A percentile compares a stretch with the other conserved stretches of the same genome.
phyloP scores from a whole-genome alignment of 768 basidiomycete genomes.

The Trichaptum fuscoviolaceum region DNA sequence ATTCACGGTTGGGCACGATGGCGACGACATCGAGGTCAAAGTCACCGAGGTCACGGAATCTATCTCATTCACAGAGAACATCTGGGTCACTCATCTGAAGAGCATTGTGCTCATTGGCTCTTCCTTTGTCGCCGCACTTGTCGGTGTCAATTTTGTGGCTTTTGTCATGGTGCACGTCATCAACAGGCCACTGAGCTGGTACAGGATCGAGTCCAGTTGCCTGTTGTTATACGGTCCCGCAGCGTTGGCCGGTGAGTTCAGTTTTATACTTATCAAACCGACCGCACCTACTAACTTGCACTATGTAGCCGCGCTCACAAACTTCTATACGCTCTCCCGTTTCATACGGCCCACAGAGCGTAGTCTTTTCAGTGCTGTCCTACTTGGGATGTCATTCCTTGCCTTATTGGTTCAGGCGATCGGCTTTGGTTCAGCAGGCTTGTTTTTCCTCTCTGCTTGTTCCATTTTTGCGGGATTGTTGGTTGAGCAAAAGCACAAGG shows the following conservation, averaged over 20 bases:
- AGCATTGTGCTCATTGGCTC: constrained; percentile 45
- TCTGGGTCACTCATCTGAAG: constrained; percentile 36
- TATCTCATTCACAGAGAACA: constrained; percentile 13
- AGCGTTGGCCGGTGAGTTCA: constrained; percentile 56
- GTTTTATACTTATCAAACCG: constrained; percentile 2
- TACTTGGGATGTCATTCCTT: constrained; percentile 53
- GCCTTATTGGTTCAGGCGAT: constrained; percentile 58
- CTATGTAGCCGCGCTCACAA: constrained; percentile 49
- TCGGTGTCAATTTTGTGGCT: constrained; percentile 69
- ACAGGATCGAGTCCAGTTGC: constrained; percentile 58
- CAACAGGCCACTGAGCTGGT: constrained; percentile 82
- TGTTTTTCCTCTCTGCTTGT: constrained; percentile 60
- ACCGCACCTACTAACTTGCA: background rate
- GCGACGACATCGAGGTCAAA: constrained; percentile 1
- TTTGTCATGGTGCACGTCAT: constrained; percentile 57
- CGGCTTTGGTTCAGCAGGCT: constrained; percentile 69
- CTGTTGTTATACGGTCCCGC: constrained; percentile 74
- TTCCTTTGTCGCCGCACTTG: constrained; percentile 50
- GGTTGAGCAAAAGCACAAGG: constrained; percentile 37
- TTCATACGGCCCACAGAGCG: constrained; percentile 44
- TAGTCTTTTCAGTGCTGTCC: constrained; percentile 51
- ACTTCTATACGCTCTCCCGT: constrained; percentile 53
- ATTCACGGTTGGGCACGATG: background rate
- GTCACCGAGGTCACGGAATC: constrained; percentile 1
- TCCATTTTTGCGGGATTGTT: constrained; percentile 55